A percentile compares a stretch with the other conserved stretches of the same genome.
phyloP scores from a whole-genome alignment of 208 protist species.

The Leishmania braziliensis region DNA sequence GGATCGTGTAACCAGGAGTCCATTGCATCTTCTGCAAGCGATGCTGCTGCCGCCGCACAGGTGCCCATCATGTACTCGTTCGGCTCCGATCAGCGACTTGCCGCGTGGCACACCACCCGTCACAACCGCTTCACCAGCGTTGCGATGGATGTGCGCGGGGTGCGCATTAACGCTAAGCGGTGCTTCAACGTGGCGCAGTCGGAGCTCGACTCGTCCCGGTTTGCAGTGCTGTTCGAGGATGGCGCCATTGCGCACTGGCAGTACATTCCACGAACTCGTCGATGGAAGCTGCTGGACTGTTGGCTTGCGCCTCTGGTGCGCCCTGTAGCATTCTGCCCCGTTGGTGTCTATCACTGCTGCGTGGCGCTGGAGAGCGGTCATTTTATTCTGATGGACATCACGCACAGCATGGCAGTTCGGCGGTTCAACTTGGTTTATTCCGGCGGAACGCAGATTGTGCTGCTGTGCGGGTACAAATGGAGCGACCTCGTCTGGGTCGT shows the following conservation, averaged over 20 bases:
- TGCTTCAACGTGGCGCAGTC: slow-evolving; percentile 73
- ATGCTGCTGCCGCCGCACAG: background rate
- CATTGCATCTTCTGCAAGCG: background rate
- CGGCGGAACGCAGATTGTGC: slow-evolving; percentile 70
- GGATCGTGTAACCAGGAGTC: background rate
- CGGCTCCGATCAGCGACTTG: slow-evolving; percentile 70
- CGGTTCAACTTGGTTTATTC: slow-evolving; percentile 79
- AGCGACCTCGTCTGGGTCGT: slow-evolving; percentile 80
- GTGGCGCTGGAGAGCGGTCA: slow-evolving; percentile 73
- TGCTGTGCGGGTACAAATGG: slow-evolving; percentile 62
- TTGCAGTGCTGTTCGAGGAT: slow-evolving; percentile 80
- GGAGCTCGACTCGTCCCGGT: slow-evolving; percentile 43
- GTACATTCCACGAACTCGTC: slow-evolving; percentile 44
- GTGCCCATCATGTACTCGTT: slow-evolving; percentile 83
- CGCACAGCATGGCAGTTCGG: slow-evolving; percentile 51
- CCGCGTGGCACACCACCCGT: slow-evolving; percentile 66
- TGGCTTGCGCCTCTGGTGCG: slow-evolving; percentile 47
- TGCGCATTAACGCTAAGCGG: slow-evolving; percentile 64
- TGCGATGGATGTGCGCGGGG: slow-evolving; percentile 64
- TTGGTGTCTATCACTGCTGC: slow-evolving; percentile 50
- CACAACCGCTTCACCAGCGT: slow-evolving; percentile 57
- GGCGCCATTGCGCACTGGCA: slow-evolving; percentile 74
- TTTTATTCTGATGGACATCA: slow-evolving; percentile 66
- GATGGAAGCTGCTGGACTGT: slow-evolving; percentile 60
- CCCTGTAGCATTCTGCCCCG: slow-evolving; percentile 47